phyloP scores from a whole-genome alignment of 176 grass and related monocot genomes.

The Aegilops tauschii region DNA sequence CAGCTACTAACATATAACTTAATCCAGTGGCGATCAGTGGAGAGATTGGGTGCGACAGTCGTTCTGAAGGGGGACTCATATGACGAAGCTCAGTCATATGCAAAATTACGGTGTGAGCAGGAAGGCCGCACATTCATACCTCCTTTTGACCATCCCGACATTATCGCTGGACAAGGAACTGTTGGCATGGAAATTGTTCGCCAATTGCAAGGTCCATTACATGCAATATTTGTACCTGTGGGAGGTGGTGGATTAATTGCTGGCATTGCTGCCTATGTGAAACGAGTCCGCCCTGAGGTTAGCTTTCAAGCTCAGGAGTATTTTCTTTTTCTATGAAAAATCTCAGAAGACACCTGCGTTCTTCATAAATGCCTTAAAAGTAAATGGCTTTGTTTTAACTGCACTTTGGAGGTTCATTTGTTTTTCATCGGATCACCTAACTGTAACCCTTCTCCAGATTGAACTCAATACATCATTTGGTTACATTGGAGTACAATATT shows the following conservation, averaged over 20 bases:
- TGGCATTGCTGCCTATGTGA: conserved; percentile 98
- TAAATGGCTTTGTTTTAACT: conserved; percentile 7
- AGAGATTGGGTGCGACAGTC: conserved; percentile 87
- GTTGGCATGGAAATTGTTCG: conserved; percentile 97
- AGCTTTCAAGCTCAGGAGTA: not conserved
- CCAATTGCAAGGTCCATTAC: conserved; percentile 69
- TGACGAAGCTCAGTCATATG: conserved; percentile 91
- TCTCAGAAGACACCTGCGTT: not conserved
- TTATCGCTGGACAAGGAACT: conserved; percentile 91
- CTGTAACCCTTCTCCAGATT: not conserved
- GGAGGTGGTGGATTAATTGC: conserved; percentile 98
- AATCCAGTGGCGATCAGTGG: conserved; percentile 84
- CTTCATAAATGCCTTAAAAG: not conserved
- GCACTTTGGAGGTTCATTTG: not conserved
- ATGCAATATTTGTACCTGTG: conserved; percentile 99
- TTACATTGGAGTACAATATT: not conserved
- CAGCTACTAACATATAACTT: conserved; percentile 16
- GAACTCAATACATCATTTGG: not conserved
- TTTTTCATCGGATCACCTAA: conserved; percentile 1
- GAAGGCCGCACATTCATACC: conserved; percentile 92
- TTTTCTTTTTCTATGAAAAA: conserved; percentile 13
- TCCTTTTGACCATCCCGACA: conserved; percentile 96
- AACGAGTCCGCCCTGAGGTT: conserved; percentile 95
- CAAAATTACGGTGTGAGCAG: conserved; percentile 73
- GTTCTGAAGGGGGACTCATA: conserved; percentile 88